Percentiles rank a stretch among this genome's conserved stretches.
These are phyloP conservation scores for Cordyceps javanica DNA, from an alignment of 2,329 filamentous ascomycete species.

Conservation along the genomic window DNA sequence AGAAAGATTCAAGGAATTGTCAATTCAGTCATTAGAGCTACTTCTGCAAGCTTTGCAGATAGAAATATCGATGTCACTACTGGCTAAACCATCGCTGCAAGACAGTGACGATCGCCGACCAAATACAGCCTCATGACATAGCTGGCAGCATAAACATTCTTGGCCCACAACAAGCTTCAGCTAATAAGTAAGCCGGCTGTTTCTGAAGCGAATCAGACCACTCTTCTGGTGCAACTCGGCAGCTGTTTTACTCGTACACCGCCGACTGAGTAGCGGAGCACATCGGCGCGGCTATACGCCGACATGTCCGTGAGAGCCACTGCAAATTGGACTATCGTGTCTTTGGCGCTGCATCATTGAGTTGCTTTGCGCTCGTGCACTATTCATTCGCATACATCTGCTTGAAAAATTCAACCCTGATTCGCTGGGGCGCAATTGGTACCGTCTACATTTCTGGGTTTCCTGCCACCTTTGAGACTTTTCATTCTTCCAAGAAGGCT, in stretches of 20 bases:
- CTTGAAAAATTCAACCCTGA: slow-evolving; percentile 11
- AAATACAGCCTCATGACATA: not conserved
- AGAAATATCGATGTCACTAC: not conserved
- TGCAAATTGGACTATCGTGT: not conserved
- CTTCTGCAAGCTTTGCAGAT: slow-evolving; percentile 5
- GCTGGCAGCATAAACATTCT: not conserved
- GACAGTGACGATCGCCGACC: not conserved
- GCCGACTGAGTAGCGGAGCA: not conserved
- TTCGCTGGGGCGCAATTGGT: slow-evolving; percentile 16
- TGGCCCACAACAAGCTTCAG: not conserved
- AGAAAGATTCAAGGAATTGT: not conserved
- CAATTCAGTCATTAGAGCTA: slow-evolving; percentile 9
- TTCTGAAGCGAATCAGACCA: not conserved
- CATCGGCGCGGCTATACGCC: not conserved
- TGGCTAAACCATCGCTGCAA: not conserved
- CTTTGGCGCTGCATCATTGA: not conserved
- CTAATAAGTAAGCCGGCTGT: not conserved
- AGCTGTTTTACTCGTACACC: not conserved
- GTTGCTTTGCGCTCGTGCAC: not conserved
- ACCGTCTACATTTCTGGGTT: slow-evolving; percentile 32
- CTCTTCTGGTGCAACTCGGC: not conserved
- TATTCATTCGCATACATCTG: not conserved
- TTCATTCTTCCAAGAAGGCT: slow-evolving; percentile 75
- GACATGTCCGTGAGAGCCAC: not conserved
- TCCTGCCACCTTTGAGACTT: slow-evolving; percentile 67